Evolutionary conservation across 148 eudicot species (phyloP).

Genomic region (Agrostemma githago): DNA sequence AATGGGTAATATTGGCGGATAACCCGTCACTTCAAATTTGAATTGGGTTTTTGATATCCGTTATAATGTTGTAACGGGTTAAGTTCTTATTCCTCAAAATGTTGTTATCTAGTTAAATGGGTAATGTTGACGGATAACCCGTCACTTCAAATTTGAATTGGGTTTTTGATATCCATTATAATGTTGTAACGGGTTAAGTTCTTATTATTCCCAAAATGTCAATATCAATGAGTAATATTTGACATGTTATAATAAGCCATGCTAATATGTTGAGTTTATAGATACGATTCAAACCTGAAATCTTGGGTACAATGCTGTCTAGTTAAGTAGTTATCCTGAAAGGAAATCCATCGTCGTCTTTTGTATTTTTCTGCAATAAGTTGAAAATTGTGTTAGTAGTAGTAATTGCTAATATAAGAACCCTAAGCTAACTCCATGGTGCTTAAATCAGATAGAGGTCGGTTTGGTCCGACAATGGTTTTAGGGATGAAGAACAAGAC

Average conservation of each 20-base stretch:
- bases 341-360: neutral
- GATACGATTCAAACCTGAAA: neutral
- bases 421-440: neutral
- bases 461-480: slow-evolving; percentile 39
- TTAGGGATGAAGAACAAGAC: slow-evolving; percentile 56
- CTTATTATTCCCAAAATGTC: no score
- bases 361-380: neutral
- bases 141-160: neutral
- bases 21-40: neutral
- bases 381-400: neutral
- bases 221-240: no score
- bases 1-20: no score
- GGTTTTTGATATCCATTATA: neutral
- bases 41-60: neutral
- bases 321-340: neutral
- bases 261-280: neutral
- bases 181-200: no score
- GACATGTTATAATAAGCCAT: no score
- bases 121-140: no score
- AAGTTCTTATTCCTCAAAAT: no score
- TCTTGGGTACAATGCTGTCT: neutral
- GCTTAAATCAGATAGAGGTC: neutral
- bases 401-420: neutral
- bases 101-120: no score
- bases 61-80: no score